Evolutionary conservation across 192 early-diverging fungal genomes (phyloP).

Genomic region (Podila horticola): DNA sequence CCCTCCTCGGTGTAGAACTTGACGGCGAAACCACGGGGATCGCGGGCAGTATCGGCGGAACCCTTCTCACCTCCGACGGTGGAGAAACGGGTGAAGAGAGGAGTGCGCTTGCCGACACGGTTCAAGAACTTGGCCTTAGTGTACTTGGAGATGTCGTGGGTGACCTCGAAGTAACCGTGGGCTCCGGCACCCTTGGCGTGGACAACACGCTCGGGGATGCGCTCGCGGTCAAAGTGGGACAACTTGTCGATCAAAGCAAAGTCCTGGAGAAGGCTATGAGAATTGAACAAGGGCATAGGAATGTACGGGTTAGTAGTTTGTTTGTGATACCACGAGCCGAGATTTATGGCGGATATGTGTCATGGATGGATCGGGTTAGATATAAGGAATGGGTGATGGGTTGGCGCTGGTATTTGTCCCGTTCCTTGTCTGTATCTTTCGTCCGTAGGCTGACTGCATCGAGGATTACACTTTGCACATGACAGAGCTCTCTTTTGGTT

Average conservation of each 20-base stretch:
- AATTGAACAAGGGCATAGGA: not conserved
- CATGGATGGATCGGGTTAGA: too few species aligned
- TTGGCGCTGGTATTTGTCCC: too few species aligned
- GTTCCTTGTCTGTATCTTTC: not conserved
- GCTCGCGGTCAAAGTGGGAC: conserved; percentile 81
- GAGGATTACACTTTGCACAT: not conserved
- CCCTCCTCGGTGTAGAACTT: conserved; percentile 85
- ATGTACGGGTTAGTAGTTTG: not conserved
- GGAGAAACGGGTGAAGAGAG: conserved; percentile 74
- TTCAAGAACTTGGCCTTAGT: conserved; percentile 72
- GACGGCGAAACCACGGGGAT: conserved; percentile 77
- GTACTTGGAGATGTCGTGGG: conserved; percentile 58
- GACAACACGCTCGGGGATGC: conserved; percentile 83
- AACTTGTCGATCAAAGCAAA: conserved; percentile 83
- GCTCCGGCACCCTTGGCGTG: conserved; percentile 84
- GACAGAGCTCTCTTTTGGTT: not conserved
- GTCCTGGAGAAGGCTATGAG: conserved; percentile 67
- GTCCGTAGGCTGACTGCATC: not conserved
- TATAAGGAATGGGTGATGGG: too few species aligned
- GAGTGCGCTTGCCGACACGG: conserved; percentile 71
- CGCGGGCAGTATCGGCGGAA: conserved; percentile 72
- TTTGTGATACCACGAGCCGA: too few species aligned
- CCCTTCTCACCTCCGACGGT: conserved; percentile 71
- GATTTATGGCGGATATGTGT: too few species aligned
- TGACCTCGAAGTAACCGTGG: conserved; percentile 77